phyloP scores from a whole-genome alignment of 768 basidiomycete species.

The Boletus sp. region DNA sequence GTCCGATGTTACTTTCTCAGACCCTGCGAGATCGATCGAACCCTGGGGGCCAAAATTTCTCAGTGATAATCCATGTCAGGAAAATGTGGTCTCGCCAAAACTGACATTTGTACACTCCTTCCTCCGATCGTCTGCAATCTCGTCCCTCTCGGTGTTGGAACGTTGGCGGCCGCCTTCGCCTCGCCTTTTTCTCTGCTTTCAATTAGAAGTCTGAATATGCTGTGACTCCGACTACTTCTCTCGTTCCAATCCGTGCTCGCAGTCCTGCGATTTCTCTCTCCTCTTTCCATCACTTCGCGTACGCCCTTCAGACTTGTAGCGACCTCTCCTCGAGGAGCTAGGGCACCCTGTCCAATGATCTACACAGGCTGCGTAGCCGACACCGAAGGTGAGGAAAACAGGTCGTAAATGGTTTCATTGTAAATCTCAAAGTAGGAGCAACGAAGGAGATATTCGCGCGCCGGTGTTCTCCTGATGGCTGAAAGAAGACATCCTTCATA shows the following conservation, averaged over 20 bases:
- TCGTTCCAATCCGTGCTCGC: constrained; percentile 99
- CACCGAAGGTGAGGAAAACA: constrained; percentile 69
- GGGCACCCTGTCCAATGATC: constrained; percentile 65
- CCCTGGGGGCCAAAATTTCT: constrained; percentile 45
- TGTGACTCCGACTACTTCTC: constrained; percentile 89
- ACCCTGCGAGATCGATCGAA: constrained; percentile 94
- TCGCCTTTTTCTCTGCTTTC: constrained; percentile 78
- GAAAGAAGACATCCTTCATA: constrained; percentile 87
- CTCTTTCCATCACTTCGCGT: constrained; percentile 77
- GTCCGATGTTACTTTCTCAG: constrained; percentile 92
- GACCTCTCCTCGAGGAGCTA: constrained; percentile 85
- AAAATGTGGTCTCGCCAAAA: constrained; percentile 45
- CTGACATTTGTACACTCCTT: constrained; percentile 73
- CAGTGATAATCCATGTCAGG: background rate
- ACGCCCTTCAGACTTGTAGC: constrained; percentile 89
- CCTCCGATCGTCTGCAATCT: constrained; percentile 75
- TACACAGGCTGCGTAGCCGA: constrained; percentile 59
- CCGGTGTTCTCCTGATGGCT: constrained; percentile 72
- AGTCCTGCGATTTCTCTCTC: constrained; percentile 84
- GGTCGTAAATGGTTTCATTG: constrained; percentile 85
- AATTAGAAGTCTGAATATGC: constrained; percentile 89
- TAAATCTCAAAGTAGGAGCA: constrained; percentile 98
- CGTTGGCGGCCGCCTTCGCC: constrained; percentile 42
- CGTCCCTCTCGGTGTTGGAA: constrained; percentile 58
- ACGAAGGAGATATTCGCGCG: constrained; percentile 88